Evolutionary conservation across 78 protist species (phyloP).

Genomic region (Dictyostelium capitatum): DNA sequence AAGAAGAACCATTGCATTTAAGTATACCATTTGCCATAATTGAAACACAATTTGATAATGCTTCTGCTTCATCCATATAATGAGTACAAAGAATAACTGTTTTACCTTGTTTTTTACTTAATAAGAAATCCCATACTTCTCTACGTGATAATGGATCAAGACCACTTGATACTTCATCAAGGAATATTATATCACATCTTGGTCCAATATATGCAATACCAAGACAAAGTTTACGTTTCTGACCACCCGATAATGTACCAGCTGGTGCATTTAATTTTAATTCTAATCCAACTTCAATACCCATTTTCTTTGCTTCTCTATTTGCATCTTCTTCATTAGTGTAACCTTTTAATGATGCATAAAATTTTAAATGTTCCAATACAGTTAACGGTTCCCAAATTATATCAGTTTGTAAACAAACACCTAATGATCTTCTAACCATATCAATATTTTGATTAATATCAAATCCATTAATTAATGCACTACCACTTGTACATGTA

Average conservation of each 20-base stretch:
- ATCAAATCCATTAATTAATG: slow-evolving; percentile 79
- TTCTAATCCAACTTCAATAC: slow-evolving; percentile 41
- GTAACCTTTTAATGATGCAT: slow-evolving; percentile 81
- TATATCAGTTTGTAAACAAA: slow-evolving; percentile 76
- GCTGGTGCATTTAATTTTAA: slow-evolving; percentile 25
- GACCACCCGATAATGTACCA: slow-evolving; percentile 87
- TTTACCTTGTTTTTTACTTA: slow-evolving; percentile 47
- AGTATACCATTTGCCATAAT: slow-evolving; percentile 93
- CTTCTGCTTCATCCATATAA: slow-evolving; percentile 97
- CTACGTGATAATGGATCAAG: slow-evolving; percentile 83
- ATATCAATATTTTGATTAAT: not conserved
- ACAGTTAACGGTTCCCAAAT: slow-evolving; percentile 80
- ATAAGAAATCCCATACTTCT: slow-evolving; percentile 88
- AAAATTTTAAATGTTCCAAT: slow-evolving; percentile 81
- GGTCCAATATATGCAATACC: slow-evolving; percentile 89
- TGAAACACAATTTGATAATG: slow-evolving; percentile 93
- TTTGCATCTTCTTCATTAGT: slow-evolving; percentile 86
- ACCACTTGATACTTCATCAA: slow-evolving; percentile 42
- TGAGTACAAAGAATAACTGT: slow-evolving; percentile 92
- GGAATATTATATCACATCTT: slow-evolving; percentile 63
- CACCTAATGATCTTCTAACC: slow-evolving; percentile 40
- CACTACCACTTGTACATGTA: slow-evolving; percentile 90
- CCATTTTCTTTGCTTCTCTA: slow-evolving; percentile 48
- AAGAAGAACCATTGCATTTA: slow-evolving; percentile 82
- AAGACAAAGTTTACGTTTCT: slow-evolving; percentile 87